Conservation (phyloP, 2,329 filamentous ascomycete genomes). For the Macrophomina tecta region DNA sequence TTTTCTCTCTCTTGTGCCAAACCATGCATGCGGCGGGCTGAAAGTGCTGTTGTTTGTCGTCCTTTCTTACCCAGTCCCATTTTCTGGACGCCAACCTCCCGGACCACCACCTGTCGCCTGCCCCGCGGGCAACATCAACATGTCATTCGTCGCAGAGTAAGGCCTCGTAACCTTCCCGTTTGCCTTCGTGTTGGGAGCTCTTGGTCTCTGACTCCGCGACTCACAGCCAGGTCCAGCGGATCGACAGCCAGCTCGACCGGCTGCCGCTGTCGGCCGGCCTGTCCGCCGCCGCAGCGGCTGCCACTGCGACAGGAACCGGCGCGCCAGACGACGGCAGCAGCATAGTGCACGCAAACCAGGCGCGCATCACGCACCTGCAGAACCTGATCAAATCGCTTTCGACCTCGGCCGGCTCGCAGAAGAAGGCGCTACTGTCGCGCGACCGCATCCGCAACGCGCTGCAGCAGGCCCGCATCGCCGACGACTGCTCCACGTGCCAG, state of each 20-base stretch:
- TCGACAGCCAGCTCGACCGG: slow-evolving; percentile 64
- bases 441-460: slow-evolving; percentile 67
- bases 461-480: slow-evolving; percentile 63
- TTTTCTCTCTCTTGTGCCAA: neutral
- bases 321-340: neutral
- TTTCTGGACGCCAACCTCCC: neutral
- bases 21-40: slow-evolving; percentile 17
- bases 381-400: slow-evolving; percentile 74
- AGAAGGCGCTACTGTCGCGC: slow-evolving; percentile 64
- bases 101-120: neutral
- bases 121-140: slow-evolving; percentile 30
- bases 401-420: slow-evolving; percentile 63
- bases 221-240: slow-evolving; percentile 60
- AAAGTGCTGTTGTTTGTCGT: slow-evolving; percentile 13
- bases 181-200: neutral
- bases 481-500: slow-evolving; percentile 45
- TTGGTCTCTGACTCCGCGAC: neutral
- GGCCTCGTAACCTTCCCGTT: slow-evolving; percentile 28
- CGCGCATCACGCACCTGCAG: slow-evolving; percentile 65
- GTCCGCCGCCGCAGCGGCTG: slow-evolving; percentile 35
- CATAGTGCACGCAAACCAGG: slow-evolving; percentile 43
- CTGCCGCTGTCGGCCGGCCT: slow-evolving; percentile 54
- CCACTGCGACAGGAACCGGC: neutral
- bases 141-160: slow-evolving; percentile 52
- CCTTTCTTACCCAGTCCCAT: neutral